A percentile compares a stretch with the other conserved stretches of the same genome.
phyloP scores from a whole-genome alignment of 176 grass and related monocot genomes.

The Carex littledalei region DNA sequence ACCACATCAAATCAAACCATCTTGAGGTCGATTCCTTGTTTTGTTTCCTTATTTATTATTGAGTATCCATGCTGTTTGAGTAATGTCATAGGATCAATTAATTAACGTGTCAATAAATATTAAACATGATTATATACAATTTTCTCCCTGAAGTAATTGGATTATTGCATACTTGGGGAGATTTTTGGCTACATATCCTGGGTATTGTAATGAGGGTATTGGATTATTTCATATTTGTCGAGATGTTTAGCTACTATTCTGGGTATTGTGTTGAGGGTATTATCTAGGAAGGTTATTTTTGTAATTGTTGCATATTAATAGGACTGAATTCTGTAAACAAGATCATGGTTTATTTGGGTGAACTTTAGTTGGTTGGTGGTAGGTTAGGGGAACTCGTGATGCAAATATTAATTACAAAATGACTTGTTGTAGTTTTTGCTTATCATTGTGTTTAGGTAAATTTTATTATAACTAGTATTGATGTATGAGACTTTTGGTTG shows the following conservation, averaged over 20 bases:
- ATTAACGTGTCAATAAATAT: constrained; percentile 26
- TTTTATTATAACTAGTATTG: background rate
- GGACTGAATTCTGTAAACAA: background rate
- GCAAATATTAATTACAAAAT: background rate
- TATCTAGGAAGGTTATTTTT: background rate
- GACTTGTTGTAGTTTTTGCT: background rate
- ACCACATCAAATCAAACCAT: constrained; percentile 87
- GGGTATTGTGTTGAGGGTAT: background rate
- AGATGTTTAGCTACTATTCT: background rate
- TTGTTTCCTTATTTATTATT: constrained; percentile 7
- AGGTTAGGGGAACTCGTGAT: background rate
- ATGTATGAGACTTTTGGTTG: constrained; percentile 3
- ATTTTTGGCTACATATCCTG: background rate
- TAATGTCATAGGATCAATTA: background rate
- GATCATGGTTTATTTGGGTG: constrained; percentile 1
- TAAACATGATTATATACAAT: background rate
- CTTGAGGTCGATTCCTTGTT: constrained; percentile 62
- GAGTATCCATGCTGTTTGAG: constrained; percentile 16
- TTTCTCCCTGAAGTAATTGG: background rate
- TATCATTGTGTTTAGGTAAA: background rate
- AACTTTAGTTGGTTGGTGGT: constrained; percentile 2
- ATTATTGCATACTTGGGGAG: background rate
- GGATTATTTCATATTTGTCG: background rate
- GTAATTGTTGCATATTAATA: background rate
- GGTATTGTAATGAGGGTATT: background rate